phyloP scores from a whole-genome alignment of 257 asterid genomes.

The Nicotiana attenuata region DNA sequence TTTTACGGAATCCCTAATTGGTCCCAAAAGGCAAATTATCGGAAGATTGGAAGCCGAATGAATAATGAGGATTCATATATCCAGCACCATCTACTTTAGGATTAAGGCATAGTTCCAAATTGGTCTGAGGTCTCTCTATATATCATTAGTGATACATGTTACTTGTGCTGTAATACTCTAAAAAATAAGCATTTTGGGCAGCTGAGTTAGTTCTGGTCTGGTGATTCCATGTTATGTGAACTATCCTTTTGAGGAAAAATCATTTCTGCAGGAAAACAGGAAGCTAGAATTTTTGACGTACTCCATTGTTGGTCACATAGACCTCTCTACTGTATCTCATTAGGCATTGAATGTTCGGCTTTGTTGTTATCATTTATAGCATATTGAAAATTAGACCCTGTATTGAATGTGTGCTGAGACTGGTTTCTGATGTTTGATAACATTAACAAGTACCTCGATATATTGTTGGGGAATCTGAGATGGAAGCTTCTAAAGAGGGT shows the following conservation, averaged over 20 bases:
- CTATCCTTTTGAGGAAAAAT: not conserved
- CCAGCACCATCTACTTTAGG: not conserved
- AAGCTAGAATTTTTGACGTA: not conserved
- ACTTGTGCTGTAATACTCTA: not conserved
- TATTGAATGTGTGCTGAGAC: not conserved
- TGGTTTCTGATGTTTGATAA: slow-evolving; percentile 29
- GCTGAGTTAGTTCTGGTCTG: not conserved
- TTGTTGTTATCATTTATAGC: not conserved
- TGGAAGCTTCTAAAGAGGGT: slow-evolving; percentile 68
- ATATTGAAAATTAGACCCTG: not conserved
- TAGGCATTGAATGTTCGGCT: not conserved
- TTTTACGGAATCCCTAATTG: not conserved
- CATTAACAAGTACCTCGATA: slow-evolving; percentile 62
- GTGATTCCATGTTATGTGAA: not conserved
- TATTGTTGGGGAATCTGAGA: slow-evolving; percentile 61
- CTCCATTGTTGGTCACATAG: not conserved
- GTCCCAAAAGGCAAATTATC: not conserved
- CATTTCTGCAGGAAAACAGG: not conserved
- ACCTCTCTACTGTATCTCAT: not conserved
- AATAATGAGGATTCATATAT: not conserved
- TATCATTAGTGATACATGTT: not conserved
- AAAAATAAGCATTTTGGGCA: not conserved
- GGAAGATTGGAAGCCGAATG: not conserved
- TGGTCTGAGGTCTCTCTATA: not conserved
- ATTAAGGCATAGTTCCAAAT: not conserved